Base-by-base conservation (phyloP, 371 early-diverging fungal genomes). In the Capniomyces stellatus region DNA sequence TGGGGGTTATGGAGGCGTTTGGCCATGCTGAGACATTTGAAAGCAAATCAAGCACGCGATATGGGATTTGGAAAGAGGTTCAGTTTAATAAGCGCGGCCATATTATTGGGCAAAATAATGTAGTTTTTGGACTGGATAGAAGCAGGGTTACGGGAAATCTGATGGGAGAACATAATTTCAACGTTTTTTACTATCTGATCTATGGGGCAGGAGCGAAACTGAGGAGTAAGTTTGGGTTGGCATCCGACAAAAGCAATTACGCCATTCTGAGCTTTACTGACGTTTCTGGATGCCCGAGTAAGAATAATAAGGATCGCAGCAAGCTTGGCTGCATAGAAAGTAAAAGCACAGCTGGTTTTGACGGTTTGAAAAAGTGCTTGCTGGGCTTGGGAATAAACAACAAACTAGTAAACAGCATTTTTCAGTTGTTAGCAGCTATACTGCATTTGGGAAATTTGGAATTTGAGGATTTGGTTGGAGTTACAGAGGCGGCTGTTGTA, bases 61-160 rank as follows among this genome's bases (percentile, higher is more conserved):
- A 79, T 72, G 71, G 89, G 80, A 70, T 81, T 54, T 89, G 85
- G 68, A 74, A 81, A 42, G 89, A 89, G 65, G 61, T 85, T 29
- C 89, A 90, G 71, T 94, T 92, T 62, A 78, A 81, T 63, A 79
- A 75, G 40, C 71, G 79, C 27, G 90, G 93, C 21, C 77, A 80
- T n/a, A 77, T 98, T 57, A 61, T 82, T 22, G 92, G 95, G 51
- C 74, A 81, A 43, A 89, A 88, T 67, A 66, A 82, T 1, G 71
- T 94, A 35, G 79, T 85, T 13, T 96, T 83, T 64, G 74, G 87
- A 22, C 77, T 97, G 42, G 96, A 98, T 63, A 75, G 81, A 42
- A 66, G 76, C 51, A 71, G 91, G 46, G 77, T 89, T 1, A 77
- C 79, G 13, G 60, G 71, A 13, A 65, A 71, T 15, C 67, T 66